These are phyloP conservation scores for Eucalyptus cloeziana DNA, from an alignment of 345 rosid genomes.

Conservation along the genomic window DNA sequence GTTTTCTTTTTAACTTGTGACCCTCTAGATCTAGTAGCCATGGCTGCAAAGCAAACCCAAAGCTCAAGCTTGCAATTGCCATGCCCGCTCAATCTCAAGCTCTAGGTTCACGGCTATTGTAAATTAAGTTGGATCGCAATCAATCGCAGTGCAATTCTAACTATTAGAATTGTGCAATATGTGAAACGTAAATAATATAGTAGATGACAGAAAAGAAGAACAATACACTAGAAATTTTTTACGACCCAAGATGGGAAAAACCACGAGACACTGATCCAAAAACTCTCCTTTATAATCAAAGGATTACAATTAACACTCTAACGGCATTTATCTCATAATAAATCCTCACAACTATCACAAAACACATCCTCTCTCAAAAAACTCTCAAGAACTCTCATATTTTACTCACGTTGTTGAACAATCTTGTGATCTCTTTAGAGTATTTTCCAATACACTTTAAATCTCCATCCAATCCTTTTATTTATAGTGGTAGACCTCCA, in stretches of 20 bases:
- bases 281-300: background rate
- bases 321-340: too few relatives aligned
- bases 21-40: background rate
- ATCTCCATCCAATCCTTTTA: background rate
- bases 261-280: background rate
- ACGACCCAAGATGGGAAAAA: background rate
- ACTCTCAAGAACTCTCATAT: background rate
- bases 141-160: rapidly evolving
- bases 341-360: background rate
- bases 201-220: background rate
- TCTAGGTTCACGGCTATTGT: background rate
- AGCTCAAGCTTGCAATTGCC: background rate
- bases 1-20: too few relatives aligned
- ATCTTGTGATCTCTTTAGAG: rapidly evolving
- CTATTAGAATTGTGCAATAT: too few relatives aligned
- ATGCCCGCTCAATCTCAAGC: too few relatives aligned
- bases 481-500: background rate
- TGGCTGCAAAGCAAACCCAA: background rate
- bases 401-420: too few relatives aligned
- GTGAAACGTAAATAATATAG: too few relatives aligned
- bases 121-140: background rate
- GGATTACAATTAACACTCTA: background rate
- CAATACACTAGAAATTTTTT: background rate
- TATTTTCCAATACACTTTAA: background rate
- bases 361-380: background rate